These are phyloP conservation scores for Rhododendron simsii DNA, from an alignment of 148 eudicot species.

Conservation along the genomic window DNA sequence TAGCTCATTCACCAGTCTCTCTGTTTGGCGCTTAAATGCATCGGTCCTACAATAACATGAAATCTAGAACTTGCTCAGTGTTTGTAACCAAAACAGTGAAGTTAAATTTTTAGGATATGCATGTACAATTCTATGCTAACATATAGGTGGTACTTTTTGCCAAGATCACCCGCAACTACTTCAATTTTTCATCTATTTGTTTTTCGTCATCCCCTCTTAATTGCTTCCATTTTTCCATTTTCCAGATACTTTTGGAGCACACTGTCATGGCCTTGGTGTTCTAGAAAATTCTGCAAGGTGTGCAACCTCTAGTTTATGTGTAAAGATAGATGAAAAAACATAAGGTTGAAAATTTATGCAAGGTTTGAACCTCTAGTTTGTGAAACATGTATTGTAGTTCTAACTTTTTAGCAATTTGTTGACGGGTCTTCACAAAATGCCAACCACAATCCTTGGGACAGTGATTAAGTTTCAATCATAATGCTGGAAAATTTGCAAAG, in stretches of 20 bases:
- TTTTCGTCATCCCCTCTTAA: not conserved
- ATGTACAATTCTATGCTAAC: not conserved
- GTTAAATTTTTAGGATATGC: not conserved
- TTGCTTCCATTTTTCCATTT: not conserved
- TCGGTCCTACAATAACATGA: constrained; percentile 42
- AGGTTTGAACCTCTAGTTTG: not conserved
- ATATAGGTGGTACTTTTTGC: not conserved
- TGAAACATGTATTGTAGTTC: not conserved
- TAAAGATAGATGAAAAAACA: not conserved
- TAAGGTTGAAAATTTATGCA: not conserved
- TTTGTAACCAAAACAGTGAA: not conserved
- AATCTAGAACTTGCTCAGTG: not conserved
- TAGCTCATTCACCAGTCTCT: constrained; percentile 67
- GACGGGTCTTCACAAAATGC: not conserved
- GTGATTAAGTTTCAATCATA: not conserved
- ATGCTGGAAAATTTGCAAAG: too few relatives aligned
- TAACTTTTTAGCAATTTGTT: not conserved
- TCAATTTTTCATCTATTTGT: not conserved
- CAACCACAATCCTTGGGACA: not conserved
- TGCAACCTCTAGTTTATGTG: not conserved
- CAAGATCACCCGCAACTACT: not conserved
- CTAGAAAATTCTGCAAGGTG: not conserved
- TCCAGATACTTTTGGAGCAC: not conserved
- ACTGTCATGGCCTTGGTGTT: not conserved
- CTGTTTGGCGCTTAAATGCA: constrained; percentile 60